These are phyloP conservation scores for Imleria badia DNA, from an alignment of 768 basidiomycete species.

Conservation along the genomic window DNA sequence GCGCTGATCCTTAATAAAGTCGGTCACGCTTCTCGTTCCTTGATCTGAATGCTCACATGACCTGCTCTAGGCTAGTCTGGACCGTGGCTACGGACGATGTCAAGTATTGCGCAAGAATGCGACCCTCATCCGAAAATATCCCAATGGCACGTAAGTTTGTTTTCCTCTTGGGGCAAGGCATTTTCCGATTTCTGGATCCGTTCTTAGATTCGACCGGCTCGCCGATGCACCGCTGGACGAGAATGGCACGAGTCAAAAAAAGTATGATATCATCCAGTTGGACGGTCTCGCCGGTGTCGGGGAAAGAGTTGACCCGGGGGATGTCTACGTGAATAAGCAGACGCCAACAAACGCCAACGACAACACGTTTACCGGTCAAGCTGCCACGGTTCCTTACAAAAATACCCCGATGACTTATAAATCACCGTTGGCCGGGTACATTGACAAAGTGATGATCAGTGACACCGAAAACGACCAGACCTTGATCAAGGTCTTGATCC, in stretches of 20 bases:
- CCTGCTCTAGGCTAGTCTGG: slow-evolving; percentile 75
- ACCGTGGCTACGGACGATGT: slow-evolving; percentile 96
- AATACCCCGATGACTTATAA: slow-evolving; percentile 93
- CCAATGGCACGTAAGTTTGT: slow-evolving; percentile 89
- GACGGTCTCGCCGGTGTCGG: slow-evolving; percentile 96
- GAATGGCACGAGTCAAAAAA: slow-evolving; percentile 74
- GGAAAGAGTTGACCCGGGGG: slow-evolving; percentile 88
- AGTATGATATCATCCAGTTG: slow-evolving; percentile 86
- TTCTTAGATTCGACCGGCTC: slow-evolving; percentile 79
- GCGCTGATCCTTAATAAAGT: slow-evolving; percentile 95
- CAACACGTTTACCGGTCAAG: slow-evolving; percentile 83
- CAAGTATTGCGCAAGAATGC: slow-evolving; percentile 96
- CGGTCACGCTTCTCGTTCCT: slow-evolving; percentile 15
- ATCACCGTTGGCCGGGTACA: slow-evolving; percentile 87
- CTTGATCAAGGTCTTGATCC: slow-evolving; percentile 94
- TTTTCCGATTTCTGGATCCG: slow-evolving; percentile 5
- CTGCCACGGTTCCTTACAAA: slow-evolving; percentile 83
- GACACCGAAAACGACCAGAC: slow-evolving; percentile 97
- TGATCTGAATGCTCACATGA: slow-evolving; percentile 2
- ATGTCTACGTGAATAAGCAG: slow-evolving; percentile 97
- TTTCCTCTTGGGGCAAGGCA: slow-evolving; percentile 11
- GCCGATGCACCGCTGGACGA: slow-evolving; percentile 90
- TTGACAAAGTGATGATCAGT: slow-evolving; percentile 97
- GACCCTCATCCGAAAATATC: slow-evolving; percentile 92
- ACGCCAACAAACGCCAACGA: slow-evolving; percentile 93